A percentile compares a stretch with the other conserved stretches of the same genome.
Evolutionary conservation across 805 yeast genomes (phyloP).

Genomic region (Cyberlindnera suaveolens): DNA sequence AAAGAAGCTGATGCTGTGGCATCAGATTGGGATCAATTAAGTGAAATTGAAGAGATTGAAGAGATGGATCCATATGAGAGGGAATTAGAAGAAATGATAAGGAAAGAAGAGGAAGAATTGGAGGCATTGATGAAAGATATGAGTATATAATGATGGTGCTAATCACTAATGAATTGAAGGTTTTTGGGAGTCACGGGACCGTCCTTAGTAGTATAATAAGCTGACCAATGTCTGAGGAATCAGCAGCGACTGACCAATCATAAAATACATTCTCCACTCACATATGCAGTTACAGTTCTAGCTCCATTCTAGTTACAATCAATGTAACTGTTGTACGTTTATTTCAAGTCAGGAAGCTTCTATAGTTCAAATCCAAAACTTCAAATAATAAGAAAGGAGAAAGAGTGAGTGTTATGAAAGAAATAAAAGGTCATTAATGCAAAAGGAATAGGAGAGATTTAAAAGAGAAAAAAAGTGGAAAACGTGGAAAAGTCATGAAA

Average conservation of each 20-base stretch:
- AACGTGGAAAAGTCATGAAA: neutral
- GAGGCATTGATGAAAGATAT: constrained; percentile 9
- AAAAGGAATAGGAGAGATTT: neutral
- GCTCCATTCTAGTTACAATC: too few relatives aligned
- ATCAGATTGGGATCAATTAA: constrained; percentile 3
- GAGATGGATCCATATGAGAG: constrained; percentile 11
- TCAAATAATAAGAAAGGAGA: neutral
- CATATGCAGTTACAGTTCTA: too few relatives aligned
- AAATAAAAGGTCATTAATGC: neutral
- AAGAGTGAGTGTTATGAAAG: neutral
- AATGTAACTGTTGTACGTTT: too few relatives aligned
- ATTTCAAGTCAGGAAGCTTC: too few relatives aligned
- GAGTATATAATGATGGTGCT: neutral
- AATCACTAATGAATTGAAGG: too few relatives aligned
- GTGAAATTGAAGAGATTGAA: constrained; percentile 3
- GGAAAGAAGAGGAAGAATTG: constrained; percentile 11
- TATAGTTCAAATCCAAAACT: neutral
- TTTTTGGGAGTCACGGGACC: too few relatives aligned
- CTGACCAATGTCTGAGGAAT: too few relatives aligned
- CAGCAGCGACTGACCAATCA: too few relatives aligned
- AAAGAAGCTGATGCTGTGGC: constrained; percentile 10
- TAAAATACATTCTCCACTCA: too few relatives aligned
- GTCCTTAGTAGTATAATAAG: too few relatives aligned
- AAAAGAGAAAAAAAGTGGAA: neutral
- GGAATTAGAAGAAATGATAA: constrained; percentile 12